These are phyloP conservation scores for Logfia minima DNA, from an alignment of 129 eudicot species.

Conservation along the genomic window DNA sequence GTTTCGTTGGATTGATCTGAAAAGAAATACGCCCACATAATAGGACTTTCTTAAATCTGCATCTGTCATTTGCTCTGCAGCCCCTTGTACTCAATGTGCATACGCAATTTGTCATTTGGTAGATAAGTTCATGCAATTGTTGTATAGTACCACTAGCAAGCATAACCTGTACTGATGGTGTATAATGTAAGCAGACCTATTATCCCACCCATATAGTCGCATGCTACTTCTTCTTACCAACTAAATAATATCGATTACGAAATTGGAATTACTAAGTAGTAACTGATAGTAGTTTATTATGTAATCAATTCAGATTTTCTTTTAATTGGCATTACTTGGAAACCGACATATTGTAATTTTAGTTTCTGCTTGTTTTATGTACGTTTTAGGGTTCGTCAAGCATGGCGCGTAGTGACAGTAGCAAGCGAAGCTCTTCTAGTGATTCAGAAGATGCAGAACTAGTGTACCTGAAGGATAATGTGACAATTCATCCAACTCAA, in stretches of 20 bases:
- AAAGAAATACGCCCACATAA: neutral
- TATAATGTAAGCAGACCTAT: slow-evolving; percentile 6
- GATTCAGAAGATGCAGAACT: slow-evolving; percentile 72
- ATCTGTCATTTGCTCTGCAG: neutral
- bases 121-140: slow-evolving; percentile 7
- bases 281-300: neutral
- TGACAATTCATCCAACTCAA: slow-evolving; percentile 86
- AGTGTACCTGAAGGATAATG: slow-evolving; percentile 74
- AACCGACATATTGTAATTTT: slow-evolving; percentile 6
- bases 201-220: neutral
- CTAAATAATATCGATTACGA: neutral
- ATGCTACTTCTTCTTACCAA: neutral
- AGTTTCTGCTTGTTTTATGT: slow-evolving; percentile 11
- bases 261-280: neutral
- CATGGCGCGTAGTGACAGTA: slow-evolving; percentile 57
- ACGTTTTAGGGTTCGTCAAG: slow-evolving; percentile 63
- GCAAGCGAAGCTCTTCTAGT: slow-evolving; percentile 46
- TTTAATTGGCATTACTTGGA: neutral
- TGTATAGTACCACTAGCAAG: slow-evolving; percentile 11
- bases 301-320: neutral
- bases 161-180: slow-evolving; percentile 8
- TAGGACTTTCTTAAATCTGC: neutral
- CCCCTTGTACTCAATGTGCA: neutral
- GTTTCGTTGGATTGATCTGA: neutral
- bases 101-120: neutral